phyloP scores from a whole-genome alignment of 2,329 filamentous ascomycete genomes.

The Atkinsonella texensis region DNA sequence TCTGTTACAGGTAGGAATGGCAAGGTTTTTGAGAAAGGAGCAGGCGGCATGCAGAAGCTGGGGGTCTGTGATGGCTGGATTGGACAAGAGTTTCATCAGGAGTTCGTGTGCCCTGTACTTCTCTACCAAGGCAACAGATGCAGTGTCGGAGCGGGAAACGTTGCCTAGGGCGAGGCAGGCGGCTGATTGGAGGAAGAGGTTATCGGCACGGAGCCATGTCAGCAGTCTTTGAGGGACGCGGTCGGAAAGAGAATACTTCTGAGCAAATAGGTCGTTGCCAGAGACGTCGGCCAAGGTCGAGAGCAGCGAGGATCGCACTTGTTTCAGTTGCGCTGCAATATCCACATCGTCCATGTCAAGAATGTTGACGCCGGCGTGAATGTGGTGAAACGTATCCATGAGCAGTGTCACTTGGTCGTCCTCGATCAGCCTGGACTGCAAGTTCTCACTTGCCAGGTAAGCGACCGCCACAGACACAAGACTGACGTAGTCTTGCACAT shows the following conservation, averaged over 20 bases:
- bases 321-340: slow-evolving; percentile 29
- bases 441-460: slow-evolving; percentile 41
- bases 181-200: slow-evolving; percentile 38
- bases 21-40: slow-evolving; percentile 53
- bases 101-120: slow-evolving; percentile 28
- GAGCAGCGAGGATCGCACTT: slow-evolving; percentile 38
- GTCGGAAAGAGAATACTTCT: slow-evolving; percentile 29
- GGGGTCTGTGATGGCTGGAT: slow-evolving; percentile 27
- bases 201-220: slow-evolving; percentile 31
- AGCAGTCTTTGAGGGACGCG: slow-evolving; percentile 29
- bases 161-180: slow-evolving; percentile 52
- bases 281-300: slow-evolving; percentile 41
- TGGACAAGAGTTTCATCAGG: slow-evolving; percentile 32
- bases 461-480: slow-evolving; percentile 39
- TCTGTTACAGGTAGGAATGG: slow-evolving; percentile 46
- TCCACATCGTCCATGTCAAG: slow-evolving; percentile 34
- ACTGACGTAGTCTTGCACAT: slow-evolving; percentile 42
- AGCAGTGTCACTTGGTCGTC: slow-evolving; percentile 28
- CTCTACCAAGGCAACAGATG: slow-evolving; percentile 38
- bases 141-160: slow-evolving; percentile 44
- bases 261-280: slow-evolving; percentile 33
- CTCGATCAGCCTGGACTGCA: slow-evolving; percentile 37
- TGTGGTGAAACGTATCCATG: slow-evolving; percentile 34
- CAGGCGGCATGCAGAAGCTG: slow-evolving; percentile 46
- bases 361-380: slow-evolving; percentile 29